Evolutionary conservation across 495 filamentous ascomycete genomes (phyloP), one percentile per base, ranked within the genome.

Genomic region (Aspergillus sclerotiicarbonarius): DNA sequence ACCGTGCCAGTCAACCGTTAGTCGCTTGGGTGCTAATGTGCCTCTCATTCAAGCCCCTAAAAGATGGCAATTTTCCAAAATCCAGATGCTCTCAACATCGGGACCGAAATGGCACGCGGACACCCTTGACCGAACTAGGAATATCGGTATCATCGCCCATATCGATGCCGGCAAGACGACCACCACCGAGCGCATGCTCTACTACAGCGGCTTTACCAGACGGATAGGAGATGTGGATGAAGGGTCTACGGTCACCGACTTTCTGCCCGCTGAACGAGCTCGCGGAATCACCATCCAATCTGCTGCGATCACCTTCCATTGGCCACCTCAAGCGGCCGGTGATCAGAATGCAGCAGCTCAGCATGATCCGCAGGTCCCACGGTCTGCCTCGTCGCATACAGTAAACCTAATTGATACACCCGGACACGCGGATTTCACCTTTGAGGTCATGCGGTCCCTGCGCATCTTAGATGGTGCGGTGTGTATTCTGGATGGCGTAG

Each of bases 81-180:
- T 56, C n/a, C 54, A 57, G 54, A 58, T 47, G 12, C 73, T 75
- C 21, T 72, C 75, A 0, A 72, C 68, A 1, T 56, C 59, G 6
- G 18, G 57, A 0, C 32, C 65, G 4, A 66, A 49, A 60, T 64
- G 56, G 25, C 66, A 74, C 49, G 59, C 52, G 12, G 67, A 71
- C 13, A 59, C 71, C 50, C 69, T 87, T 21, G 74, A 77, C 44
- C 80, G 73, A 48, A 94, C 92, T 50, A 81, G 94, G 58, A 99
- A 99, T 69, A 97, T 99, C 74, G 95, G 95, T 39, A 99, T 99
- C 59, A 96, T 99, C 70, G 95, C 95, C 37, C 95, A 99, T 73
- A 96, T 98, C 59, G 95, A 98, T 85, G 95, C 95, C 47, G 94
- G 95, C 48, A 99, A 99, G 81, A 99, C 95, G 8, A 99, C 95